Conservation (phyloP, 139 green algal species). For the Coelastrella sp. region DNA sequence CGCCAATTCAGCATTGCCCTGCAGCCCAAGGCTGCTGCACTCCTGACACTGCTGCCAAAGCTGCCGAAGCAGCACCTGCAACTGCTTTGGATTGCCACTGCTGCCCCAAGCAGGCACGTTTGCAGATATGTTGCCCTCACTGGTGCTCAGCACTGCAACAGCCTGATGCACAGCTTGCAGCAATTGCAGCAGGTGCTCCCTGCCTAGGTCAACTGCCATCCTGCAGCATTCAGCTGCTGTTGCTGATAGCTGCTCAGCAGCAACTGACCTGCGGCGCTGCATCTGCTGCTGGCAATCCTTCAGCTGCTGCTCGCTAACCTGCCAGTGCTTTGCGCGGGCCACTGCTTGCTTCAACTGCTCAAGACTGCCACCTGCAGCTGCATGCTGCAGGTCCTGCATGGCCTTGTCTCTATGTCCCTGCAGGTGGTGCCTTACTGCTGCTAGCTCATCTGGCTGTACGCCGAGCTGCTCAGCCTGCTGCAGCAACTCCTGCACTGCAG, state of each 20-base stretch:
- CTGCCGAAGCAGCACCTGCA: neutral
- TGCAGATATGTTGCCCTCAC: neutral
- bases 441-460: neutral
- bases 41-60: neutral
- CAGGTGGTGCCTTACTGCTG: neutral
- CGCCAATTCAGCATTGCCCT: neutral
- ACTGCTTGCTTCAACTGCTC: neutral
- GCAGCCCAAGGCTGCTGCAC: neutral
- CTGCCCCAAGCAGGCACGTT: neutral
- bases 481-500: neutral
- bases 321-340: neutral
- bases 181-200: neutral
- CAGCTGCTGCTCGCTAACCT: neutral
- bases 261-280: neutral
- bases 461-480: constrained; percentile 6
- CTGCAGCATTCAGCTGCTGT: neutral
- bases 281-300: neutral
- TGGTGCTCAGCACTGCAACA: neutral
- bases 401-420: neutral
- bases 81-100: neutral
- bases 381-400: neutral
- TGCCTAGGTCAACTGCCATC: too few relatives aligned
- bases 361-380: neutral
- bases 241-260: neutral
- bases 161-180: neutral